Percentiles rank a stretch among this genome's conserved stretches.
These are phyloP conservation scores for Exobasidium cylindrosporum DNA, from an alignment of 1,284 basidiomycete genomes.

Conservation along the genomic window DNA sequence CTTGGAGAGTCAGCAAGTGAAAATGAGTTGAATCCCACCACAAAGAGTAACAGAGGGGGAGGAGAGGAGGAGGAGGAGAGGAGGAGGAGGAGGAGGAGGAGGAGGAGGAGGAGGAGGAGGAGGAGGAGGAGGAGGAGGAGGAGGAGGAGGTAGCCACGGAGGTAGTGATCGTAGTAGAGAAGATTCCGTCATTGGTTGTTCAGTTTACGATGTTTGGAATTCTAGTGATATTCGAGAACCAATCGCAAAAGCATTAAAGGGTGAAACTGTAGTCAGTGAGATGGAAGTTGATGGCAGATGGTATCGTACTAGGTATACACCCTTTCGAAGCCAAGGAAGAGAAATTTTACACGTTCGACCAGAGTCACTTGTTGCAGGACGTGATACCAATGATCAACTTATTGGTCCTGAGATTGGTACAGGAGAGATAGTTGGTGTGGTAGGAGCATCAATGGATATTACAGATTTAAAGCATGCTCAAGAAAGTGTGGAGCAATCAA, in stretches of 20 bases:
- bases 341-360: conserved; percentile 28
- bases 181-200: conserved; percentile 47
- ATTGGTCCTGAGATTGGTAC: no score
- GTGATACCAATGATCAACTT: no score
- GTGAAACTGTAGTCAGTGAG: conserved; percentile 41
- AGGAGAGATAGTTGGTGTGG: conserved; percentile 49
- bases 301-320: conserved; percentile 47
- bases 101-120: no score
- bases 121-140: no score
- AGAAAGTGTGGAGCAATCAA: conserved; percentile 43
- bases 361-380: background rate
- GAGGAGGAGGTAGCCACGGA: no score
- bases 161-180: no score
- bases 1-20: conserved; percentile 41
- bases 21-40: conserved; percentile 29
- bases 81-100: no score
- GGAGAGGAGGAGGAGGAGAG: conserved; percentile 22
- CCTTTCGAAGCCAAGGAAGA: conserved; percentile 31
- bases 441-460: conserved; percentile 55
- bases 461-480: conserved; percentile 53
- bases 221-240: conserved; percentile 33
- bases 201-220: conserved; percentile 44
- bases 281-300: conserved; percentile 48
- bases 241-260: conserved; percentile 36
- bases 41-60: conserved; percentile 5